A percentile compares a stretch with the other conserved stretches of the same genome.
phyloP scores from a whole-genome alignment of 441 rosid species.

The Gossypium davidsonii region DNA sequence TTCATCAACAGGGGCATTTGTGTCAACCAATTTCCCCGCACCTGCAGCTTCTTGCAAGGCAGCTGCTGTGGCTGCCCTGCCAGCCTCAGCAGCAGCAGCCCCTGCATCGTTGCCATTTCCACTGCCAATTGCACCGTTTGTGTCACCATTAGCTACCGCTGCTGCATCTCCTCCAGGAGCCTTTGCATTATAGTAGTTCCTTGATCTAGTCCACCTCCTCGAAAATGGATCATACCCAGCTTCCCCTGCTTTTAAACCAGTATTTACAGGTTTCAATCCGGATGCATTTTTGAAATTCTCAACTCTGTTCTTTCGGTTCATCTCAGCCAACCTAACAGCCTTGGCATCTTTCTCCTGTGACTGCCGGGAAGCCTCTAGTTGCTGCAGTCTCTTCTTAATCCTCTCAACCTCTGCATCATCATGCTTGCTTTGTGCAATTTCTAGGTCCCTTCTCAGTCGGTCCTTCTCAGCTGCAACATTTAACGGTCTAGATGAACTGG shows the following conservation, averaged over 20 bases:
- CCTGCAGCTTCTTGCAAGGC: conserved; percentile 93
- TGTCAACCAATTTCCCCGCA: conserved; percentile 89
- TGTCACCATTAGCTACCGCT: conserved; percentile 27
- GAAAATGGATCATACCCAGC: conserved; percentile 98
- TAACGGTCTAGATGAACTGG: conserved; percentile 73
- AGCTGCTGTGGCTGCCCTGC: conserved; percentile 64
- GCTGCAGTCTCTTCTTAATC: conserved; percentile 60
- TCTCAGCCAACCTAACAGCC: conserved; percentile 82
- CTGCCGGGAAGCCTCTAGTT: conserved; percentile 73
- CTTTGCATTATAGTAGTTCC: conserved; percentile 66
- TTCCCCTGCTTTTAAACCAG: conserved; percentile 82
- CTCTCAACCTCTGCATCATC: conserved; percentile 69
- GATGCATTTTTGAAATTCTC: conserved; percentile 96
- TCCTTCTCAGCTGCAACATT: conserved; percentile 95
- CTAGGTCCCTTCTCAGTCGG: conserved; percentile 76
- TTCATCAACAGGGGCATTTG: conserved; percentile 80
- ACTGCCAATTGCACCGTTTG: conserved; percentile 19
- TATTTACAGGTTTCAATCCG: conserved; percentile 46
- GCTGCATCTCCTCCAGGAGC: conserved; percentile 34
- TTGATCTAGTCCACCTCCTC: conserved; percentile 94
- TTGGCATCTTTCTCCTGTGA: conserved; percentile 57
- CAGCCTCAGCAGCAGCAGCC: conserved; percentile 25
- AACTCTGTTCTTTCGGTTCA: conserved; percentile 87
- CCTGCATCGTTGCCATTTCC: conserved; percentile 24
- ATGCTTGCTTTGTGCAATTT: conserved; percentile 59